Base-by-base conservation (phyloP, 1,284 basidiomycete species). In the Cutaneotrichosporon curvatum region DNA sequence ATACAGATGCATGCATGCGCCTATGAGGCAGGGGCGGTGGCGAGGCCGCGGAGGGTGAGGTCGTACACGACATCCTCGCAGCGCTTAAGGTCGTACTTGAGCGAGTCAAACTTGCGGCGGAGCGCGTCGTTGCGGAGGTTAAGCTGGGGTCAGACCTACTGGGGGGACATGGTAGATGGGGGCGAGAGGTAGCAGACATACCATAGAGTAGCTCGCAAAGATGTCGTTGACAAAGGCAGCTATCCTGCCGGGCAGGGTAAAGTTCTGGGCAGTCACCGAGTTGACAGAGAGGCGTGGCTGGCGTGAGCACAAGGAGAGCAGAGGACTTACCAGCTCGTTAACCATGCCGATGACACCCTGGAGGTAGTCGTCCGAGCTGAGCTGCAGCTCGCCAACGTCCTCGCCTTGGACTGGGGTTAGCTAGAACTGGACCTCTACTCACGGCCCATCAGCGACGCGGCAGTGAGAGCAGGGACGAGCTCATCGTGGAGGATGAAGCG, bases 61-160 rank as follows among this genome's bases (percentile, higher is more conserved):
- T 72, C 71, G 47, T 72, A 73, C 41, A 73, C 68, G 8, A 73
- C 71, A 48, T 72, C 68, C 58, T 73, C 71, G 48, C 71, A 72
- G 35, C 65, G 55, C 59, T 72, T 72, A 34, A 73, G 51, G 45
- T 72, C 71, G 54, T 72, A 73, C 52, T 73, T 73, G 48, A 73
- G 56, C 40, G 67, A 68, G 58, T 73, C 71, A 43, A 73, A 73
- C 43, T 65, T 61, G 30, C 71, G 59, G 45, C 71, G 51, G 23
- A 73, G 57, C 11, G 61, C 61, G 36, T 72, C 70, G 50, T 73
- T 73, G 25, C 71, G 62, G 12, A 73, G 59, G 50, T 73, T 73
- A 38, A 73, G 58, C 71, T 71, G 42, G 14, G 8, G 39, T 42
- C 18, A 50, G 43, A 30, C 9, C 14, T 8, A 30, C 8, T 8